Conservation (phyloP, 2,329 filamentous ascomycete genomes). For the Amauroascus verrucosus region DNA sequence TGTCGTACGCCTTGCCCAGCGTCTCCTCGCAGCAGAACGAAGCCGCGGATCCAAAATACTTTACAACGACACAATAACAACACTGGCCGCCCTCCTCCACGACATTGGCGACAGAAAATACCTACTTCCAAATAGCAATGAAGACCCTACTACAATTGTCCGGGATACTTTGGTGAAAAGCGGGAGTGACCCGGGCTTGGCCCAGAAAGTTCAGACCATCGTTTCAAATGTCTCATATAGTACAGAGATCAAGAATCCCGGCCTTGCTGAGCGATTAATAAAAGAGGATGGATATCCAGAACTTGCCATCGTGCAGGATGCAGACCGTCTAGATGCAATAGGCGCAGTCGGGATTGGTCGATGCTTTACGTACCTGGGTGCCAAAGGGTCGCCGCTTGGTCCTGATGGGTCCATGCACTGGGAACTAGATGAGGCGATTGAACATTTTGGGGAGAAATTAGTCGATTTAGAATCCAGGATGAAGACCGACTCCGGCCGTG, state of each 20-base stretch:
- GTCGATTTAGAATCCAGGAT: constrained; percentile 52
- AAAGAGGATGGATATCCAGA: constrained; percentile 49
- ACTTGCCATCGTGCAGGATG: constrained; percentile 79
- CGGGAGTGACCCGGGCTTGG: not conserved
- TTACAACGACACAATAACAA: constrained; percentile 49
- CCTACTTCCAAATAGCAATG: constrained; percentile 31
- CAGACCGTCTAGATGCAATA: constrained; percentile 82
- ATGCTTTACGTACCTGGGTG: constrained; percentile 65
- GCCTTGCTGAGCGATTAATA: constrained; percentile 52
- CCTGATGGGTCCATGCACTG: constrained; percentile 16
- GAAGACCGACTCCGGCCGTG: constrained; percentile 50
- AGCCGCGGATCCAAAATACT: constrained; percentile 10
- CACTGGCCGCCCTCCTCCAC: constrained; percentile 67
- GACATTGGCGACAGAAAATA: constrained; percentile 87
- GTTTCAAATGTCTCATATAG: constrained; percentile 70
- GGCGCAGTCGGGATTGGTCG: constrained; percentile 76
- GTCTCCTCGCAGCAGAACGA: constrained; percentile 48
- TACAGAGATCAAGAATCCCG: constrained; percentile 58
- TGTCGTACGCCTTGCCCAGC: constrained; percentile 61
- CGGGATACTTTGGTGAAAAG: constrained; percentile 19
- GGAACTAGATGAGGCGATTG: constrained; percentile 55
- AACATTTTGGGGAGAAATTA: constrained; percentile 70
- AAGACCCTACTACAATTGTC: constrained; percentile 24
- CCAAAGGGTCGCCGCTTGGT: constrained; percentile 31
- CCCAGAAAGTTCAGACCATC: constrained; percentile 53